These are phyloP conservation scores for Raffaelea deltoideospora DNA, from an alignment of 2,329 filamentous ascomycete genomes.

Conservation along the genomic window DNA sequence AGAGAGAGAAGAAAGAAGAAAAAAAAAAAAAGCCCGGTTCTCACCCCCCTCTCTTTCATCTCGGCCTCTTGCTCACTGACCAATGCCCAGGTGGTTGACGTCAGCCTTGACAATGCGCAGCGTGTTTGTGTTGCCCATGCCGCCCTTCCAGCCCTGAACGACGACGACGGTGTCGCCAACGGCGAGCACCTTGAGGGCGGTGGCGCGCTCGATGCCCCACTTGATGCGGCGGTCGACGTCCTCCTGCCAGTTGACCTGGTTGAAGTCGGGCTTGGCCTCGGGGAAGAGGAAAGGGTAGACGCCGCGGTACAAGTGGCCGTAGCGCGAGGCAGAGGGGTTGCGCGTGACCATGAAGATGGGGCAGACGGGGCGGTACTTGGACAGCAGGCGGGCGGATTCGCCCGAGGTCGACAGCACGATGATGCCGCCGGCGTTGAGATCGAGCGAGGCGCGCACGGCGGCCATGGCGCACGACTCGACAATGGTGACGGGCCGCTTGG, in stretches of 20 bases:
- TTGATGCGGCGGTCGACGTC: conserved; percentile 95
- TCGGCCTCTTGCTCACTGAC: conserved; percentile 18
- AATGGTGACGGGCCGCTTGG: conserved; percentile 69
- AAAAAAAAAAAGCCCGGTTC: neutral
- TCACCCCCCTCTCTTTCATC: too few relatives aligned
- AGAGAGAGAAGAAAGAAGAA: neutral
- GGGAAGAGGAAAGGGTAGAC: conserved; percentile 96
- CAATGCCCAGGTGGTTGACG: conserved; percentile 41
- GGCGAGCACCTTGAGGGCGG: conserved; percentile 63
- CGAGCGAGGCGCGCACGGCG: conserved; percentile 85
- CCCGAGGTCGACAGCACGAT: conserved; percentile 92
- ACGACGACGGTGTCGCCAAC: conserved; percentile 64
- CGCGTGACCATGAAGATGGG: conserved; percentile 99
- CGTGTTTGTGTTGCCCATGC: conserved; percentile 86
- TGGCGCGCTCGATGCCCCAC: conserved; percentile 83
- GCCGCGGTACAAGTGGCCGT: conserved; percentile 89
- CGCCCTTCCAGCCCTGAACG: conserved; percentile 82
- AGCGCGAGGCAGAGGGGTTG: conserved; percentile 69
- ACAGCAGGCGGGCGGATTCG: conserved; percentile 83
- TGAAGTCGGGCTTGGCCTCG: conserved; percentile 89
- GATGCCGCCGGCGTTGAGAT: conserved; percentile 92
- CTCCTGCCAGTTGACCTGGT: conserved; percentile 89
- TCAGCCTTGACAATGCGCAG: conserved; percentile 48
- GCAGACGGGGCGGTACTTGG: conserved; percentile 97
- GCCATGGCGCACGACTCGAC: conserved; percentile 95